These are phyloP conservation scores for Acacia crassicarpa DNA, from an alignment of 306 rosid species.

Conservation along the genomic window DNA sequence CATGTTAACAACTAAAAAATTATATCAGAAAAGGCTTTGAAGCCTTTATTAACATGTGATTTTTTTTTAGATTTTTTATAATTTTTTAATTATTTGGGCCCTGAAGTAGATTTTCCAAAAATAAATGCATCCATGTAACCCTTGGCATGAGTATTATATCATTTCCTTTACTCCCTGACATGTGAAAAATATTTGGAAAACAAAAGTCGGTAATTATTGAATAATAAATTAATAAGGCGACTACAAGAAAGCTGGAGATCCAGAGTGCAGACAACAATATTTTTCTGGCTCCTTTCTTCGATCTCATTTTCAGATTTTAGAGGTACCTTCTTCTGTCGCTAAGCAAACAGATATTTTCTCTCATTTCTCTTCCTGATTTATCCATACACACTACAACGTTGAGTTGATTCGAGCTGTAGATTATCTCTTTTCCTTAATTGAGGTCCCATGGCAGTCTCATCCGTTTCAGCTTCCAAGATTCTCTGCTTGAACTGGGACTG, in stretches of 20 bases:
- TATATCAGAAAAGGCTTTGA: too few species aligned
- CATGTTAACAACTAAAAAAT: too few species aligned
- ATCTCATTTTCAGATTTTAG: background rate
- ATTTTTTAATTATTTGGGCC: too few species aligned
- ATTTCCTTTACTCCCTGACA: background rate
- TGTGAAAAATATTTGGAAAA: background rate
- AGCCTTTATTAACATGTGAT: too few species aligned
- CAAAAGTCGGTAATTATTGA: too few species aligned
- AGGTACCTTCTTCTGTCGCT: background rate
- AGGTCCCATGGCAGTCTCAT: conserved; percentile 71
- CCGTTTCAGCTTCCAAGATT: conserved; percentile 51
- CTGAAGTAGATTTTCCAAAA: too few species aligned
- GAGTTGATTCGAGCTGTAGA: background rate
- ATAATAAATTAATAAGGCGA: background rate
- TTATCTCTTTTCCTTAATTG: background rate
- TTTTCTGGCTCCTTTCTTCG: background rate
- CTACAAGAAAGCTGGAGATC: background rate
- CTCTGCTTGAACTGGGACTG: conserved; percentile 37
- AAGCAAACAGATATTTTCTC: conserved; percentile 12
- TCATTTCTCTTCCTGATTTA: conserved; percentile 18
- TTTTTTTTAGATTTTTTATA: too few species aligned
- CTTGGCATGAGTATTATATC: too few species aligned
- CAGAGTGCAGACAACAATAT: background rate
- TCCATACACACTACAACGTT: conserved; percentile 15
- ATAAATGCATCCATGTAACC: too few species aligned